Percentiles rank a stretch among this genome's conserved stretches.
Conservation (phyloP, 2,329 filamentous ascomycete species). For the Remersonia thermophila region DNA sequence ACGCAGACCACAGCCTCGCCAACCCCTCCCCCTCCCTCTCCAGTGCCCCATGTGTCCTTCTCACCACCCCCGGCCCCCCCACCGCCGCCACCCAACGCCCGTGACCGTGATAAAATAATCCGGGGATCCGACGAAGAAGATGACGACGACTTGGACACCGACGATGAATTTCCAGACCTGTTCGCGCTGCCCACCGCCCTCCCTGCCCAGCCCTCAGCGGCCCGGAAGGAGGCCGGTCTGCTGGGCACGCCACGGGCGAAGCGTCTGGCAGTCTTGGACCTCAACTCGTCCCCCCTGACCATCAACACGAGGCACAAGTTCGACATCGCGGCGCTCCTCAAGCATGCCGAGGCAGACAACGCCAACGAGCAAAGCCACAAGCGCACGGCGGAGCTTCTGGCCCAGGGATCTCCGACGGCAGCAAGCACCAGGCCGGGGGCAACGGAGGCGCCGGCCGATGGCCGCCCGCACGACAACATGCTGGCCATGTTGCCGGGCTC, state of each 20-base stretch:
- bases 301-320: conserved; percentile 47
- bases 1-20: not conserved
- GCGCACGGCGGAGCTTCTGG: conserved; percentile 27
- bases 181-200: conserved; percentile 16
- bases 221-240: conserved; percentile 10
- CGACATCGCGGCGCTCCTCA: conserved; percentile 49
- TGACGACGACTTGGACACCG: conserved; percentile 43
- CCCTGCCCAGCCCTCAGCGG: conserved; percentile 1
- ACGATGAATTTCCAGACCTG: conserved; percentile 43
- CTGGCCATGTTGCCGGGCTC: conserved; percentile 22
- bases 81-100: no score
- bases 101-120: conserved; percentile 45
- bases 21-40: conserved; percentile 5
- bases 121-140: conserved; percentile 62
- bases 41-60: conserved; percentile 3
- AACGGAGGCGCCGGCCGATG: not conserved
- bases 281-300: conserved; percentile 36
- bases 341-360: conserved; percentile 45
- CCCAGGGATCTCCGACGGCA: conserved; percentile 14
- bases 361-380: conserved; percentile 44
- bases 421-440: conserved; percentile 6
- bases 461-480: conserved; percentile 18
- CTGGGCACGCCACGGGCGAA: conserved; percentile 36
- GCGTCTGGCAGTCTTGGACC: conserved; percentile 26
- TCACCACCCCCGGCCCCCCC: conserved; percentile 5